Evolutionary conservation across 352 stramenopile species (phyloP).

Genomic region (Phytophthora aleatoria): DNA sequence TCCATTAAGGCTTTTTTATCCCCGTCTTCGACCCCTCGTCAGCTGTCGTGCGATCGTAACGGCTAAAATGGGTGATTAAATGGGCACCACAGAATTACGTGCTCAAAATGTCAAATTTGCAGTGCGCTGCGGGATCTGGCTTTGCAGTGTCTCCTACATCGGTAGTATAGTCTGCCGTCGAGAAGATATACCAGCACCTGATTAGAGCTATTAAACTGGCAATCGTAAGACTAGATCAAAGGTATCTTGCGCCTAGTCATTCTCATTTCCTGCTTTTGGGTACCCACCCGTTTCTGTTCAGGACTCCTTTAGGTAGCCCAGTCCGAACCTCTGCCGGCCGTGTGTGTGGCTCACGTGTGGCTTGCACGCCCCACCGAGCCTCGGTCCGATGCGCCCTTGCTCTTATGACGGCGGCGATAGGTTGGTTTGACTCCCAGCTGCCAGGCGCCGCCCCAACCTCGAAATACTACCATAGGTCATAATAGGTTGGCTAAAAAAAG

Average conservation of each 20-base stretch:
- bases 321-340: slow-evolving; percentile 23
- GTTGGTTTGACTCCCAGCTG: neutral
- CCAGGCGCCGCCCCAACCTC: neutral
- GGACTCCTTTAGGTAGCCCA: neutral
- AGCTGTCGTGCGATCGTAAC: slow-evolving; percentile 28
- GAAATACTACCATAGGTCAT: neutral
- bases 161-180: too few relatives aligned
- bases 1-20: slow-evolving; percentile 19
- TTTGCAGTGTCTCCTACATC: too few relatives aligned
- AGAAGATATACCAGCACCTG: too few relatives aligned
- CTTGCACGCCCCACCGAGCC: too few relatives aligned
- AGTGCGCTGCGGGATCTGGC: too few relatives aligned
- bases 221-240: too few relatives aligned
- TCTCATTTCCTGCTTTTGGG: neutral
- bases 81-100: neutral
- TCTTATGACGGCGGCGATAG: slow-evolving; percentile 23
- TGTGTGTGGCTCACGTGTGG: neutral
- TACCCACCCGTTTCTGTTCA: slow-evolving; percentile 3
- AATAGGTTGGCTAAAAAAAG: slow-evolving; percentile 1
- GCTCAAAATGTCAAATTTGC: neutral
- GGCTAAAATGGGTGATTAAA: slow-evolving; percentile 23
- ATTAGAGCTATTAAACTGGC: too few relatives aligned
- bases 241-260: neutral
- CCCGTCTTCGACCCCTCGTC: slow-evolving; percentile 26
- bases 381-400: neutral